phyloP scores from a whole-genome alignment of 2,329 filamentous ascomycete species.

The Triangularia verruculosa region DNA sequence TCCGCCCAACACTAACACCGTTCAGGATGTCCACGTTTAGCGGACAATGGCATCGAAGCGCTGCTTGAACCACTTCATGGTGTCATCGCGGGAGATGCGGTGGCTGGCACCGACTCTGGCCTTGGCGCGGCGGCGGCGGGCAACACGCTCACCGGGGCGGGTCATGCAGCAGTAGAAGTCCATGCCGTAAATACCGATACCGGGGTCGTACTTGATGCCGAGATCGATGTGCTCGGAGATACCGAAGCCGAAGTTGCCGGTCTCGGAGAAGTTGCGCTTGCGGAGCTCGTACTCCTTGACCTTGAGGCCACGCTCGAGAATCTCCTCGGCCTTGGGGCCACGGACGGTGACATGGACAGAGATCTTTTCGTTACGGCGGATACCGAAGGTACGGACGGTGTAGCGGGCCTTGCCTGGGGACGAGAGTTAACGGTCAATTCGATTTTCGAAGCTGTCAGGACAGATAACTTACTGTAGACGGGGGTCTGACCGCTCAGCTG shows the following conservation, averaged over 20 bases:
- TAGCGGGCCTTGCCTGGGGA: constrained; percentile 92
- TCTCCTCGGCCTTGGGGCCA: constrained; percentile 96
- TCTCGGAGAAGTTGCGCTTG: constrained; percentile 99
- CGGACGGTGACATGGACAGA: constrained; percentile 98
- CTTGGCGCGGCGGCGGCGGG: constrained; percentile 89
- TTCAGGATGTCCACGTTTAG: constrained; percentile 57
- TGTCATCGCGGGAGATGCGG: constrained; percentile 92
- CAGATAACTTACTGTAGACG: constrained; percentile 82
- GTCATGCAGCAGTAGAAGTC: constrained; percentile 99
- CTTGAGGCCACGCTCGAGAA: constrained; percentile 99
- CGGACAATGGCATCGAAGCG: constrained; percentile 98
- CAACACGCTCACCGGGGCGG: constrained; percentile 96
- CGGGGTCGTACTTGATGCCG: constrained; percentile 99
- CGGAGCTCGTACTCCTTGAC: constrained; percentile 99
- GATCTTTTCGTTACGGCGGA: constrained; percentile 99
- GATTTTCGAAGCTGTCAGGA: background rate
- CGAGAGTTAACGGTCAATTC: background rate
- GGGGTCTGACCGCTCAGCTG: constrained; percentile 99
- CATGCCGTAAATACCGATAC: constrained; percentile 99
- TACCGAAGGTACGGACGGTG: constrained; percentile 99
- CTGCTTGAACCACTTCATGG: constrained; percentile 89
- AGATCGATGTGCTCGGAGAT: constrained; percentile 99
- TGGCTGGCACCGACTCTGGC: constrained; percentile 81
- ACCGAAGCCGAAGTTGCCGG: constrained; percentile 99
- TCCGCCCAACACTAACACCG: constrained; percentile 18